phyloP scores from a whole-genome alignment of 768 basidiomycete genomes.

The Rubroboletus satanas region DNA sequence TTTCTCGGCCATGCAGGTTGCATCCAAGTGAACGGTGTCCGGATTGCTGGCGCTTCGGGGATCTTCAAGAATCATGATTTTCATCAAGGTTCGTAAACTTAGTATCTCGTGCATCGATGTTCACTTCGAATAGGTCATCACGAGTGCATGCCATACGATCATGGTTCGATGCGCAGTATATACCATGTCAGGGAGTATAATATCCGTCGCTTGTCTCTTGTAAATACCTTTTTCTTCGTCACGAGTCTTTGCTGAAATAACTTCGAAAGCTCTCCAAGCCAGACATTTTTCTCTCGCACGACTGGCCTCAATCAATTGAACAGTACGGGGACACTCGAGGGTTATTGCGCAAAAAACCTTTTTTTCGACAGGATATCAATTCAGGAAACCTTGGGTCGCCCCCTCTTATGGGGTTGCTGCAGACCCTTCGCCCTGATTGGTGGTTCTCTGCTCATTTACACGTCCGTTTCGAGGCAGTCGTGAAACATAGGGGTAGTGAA shows the following conservation, averaged over 20 bases:
- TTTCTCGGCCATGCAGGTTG: conserved; percentile 91
- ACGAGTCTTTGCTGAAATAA: not conserved
- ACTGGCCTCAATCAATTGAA: conserved; percentile 90
- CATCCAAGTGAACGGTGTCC: conserved; percentile 79
- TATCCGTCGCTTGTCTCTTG: conserved; percentile 72
- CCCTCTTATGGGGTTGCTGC: conserved; percentile 75
- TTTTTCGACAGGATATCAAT: conserved; percentile 68
- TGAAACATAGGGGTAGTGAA: conserved; percentile 39
- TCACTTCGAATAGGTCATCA: conserved; percentile 53
- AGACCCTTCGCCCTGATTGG: conserved; percentile 68
- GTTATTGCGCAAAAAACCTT: conserved; percentile 73
- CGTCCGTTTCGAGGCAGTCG: conserved; percentile 74
- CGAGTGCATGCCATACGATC: conserved; percentile 81
- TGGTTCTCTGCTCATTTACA: conserved; percentile 96
- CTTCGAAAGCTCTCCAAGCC: conserved; percentile 50
- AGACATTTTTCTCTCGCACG: conserved; percentile 88
- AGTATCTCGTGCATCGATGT: not conserved
- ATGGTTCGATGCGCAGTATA: conserved; percentile 67
- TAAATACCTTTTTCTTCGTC: conserved; percentile 28
- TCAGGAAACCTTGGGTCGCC: conserved; percentile 77
- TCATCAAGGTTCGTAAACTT: conserved; percentile 45
- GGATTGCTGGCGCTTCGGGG: conserved; percentile 88
- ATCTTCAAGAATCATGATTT: conserved; percentile 85
- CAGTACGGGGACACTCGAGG: conserved; percentile 65
- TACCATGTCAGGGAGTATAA: conserved; percentile 91